Evolutionary conservation across 176 grass and related monocot species (phyloP).

Genomic region (Metroxylon sagu): DNA sequence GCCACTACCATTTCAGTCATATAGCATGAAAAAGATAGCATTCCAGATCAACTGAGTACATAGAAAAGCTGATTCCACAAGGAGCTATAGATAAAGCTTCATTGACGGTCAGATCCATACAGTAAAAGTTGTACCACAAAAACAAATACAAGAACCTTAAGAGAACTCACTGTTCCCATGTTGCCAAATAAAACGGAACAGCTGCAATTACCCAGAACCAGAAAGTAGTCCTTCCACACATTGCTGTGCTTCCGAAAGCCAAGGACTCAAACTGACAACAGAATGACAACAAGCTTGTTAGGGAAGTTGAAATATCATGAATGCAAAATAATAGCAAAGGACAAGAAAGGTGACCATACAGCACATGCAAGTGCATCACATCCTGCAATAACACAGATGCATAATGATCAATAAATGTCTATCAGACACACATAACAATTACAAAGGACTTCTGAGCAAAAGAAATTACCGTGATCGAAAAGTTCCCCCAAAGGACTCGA

Average conservation of each 20-base stretch:
- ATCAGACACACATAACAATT: background rate
- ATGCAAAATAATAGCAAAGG: background rate
- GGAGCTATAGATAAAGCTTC: too few relatives aligned
- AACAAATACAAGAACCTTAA: slow-evolving; percentile 15
- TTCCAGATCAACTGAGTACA: too few relatives aligned
- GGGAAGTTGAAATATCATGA: background rate
- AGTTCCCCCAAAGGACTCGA: slow-evolving; percentile 98
- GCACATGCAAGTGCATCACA: slow-evolving; percentile 98
- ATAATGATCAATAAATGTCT: too few relatives aligned
- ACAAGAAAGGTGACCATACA: slow-evolving; percentile 47
- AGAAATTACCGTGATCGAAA: slow-evolving; percentile 87
- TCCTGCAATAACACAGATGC: slow-evolving; percentile 36
- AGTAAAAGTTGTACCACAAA: slow-evolving; percentile 2
- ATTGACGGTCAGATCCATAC: too few relatives aligned
- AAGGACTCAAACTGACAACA: slow-evolving; percentile 80
- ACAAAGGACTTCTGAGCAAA: background rate
- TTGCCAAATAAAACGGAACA: slow-evolving; percentile 89
- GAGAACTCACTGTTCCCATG: slow-evolving; percentile 91
- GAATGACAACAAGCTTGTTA: background rate
- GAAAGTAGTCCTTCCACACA: slow-evolving; percentile 78
- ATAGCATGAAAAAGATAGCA: too few relatives aligned
- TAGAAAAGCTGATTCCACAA: too few relatives aligned
- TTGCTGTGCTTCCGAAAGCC: slow-evolving; percentile 85
- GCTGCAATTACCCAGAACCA: slow-evolving; percentile 80
- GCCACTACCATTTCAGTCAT: too few relatives aligned